phyloP scores from a whole-genome alignment of 1,284 basidiomycete species.

The Erythrobasidium hasegawianum region DNA sequence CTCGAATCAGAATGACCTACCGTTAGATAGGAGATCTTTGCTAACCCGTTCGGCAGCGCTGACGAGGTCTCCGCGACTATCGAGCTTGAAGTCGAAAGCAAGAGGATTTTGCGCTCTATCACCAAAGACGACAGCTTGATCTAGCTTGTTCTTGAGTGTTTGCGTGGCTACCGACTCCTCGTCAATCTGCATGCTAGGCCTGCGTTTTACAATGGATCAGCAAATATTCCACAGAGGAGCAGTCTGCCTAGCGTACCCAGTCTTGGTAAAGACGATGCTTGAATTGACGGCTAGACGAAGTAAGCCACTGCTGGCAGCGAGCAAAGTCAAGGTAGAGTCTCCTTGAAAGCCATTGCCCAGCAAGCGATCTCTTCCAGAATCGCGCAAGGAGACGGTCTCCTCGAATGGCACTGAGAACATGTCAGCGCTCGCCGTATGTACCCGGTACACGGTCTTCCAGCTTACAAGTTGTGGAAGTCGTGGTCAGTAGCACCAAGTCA shows the following conservation, averaged over 20 bases:
- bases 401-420: constrained; percentile 42
- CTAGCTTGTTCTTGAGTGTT: constrained; percentile 75
- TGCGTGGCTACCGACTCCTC: constrained; percentile 46
- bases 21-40: constrained; percentile 64
- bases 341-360: constrained; percentile 43
- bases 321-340: constrained; percentile 27
- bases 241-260: constrained; percentile 26
- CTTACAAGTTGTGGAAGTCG: constrained; percentile 38
- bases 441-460: not conserved
- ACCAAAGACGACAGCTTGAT: constrained; percentile 79
- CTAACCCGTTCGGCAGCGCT: constrained; percentile 73
- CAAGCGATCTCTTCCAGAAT: constrained; percentile 46
- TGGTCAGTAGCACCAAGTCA: constrained; percentile 49
- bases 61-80: constrained; percentile 73
- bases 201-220: constrained; percentile 9
- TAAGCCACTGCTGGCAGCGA: constrained; percentile 19
- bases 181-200: constrained; percentile 27
- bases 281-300: constrained; percentile 8
- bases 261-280: not conserved
- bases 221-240: not conserved
- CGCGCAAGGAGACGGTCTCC: constrained; percentile 48
- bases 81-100: constrained; percentile 73
- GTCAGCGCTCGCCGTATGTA: too few relatives aligned
- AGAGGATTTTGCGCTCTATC: constrained; percentile 70
- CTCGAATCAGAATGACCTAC: constrained; percentile 39